A percentile compares a stretch with the other conserved stretches of the same genome.
phyloP scores from a whole-genome alignment of 2,329 filamentous ascomycete genomes.

The Albophoma yamanashiensis region DNA sequence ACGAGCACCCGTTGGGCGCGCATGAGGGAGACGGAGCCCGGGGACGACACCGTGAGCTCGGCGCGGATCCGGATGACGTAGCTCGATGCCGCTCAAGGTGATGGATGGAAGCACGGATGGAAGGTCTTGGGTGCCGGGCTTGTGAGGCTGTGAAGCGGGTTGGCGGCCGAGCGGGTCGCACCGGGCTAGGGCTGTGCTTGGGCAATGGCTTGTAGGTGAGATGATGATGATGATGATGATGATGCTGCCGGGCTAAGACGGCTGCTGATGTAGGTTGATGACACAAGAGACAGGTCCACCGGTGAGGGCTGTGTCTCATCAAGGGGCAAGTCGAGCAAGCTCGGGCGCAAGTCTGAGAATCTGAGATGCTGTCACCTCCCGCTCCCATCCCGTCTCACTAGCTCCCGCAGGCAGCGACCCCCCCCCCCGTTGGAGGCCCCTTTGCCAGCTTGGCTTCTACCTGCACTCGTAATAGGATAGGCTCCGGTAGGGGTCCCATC shows the following conservation, averaged over 20 bases:
- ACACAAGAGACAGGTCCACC: neutral
- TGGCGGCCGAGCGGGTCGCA: neutral
- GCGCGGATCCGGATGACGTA: neutral
- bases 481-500: neutral
- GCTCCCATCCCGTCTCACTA: neutral
- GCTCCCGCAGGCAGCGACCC: neutral
- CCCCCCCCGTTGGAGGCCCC: neutral
- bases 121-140: neutral
- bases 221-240: neutral
- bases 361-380: neutral
- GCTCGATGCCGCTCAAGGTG: neutral
- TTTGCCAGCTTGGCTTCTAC: neutral
- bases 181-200: neutral
- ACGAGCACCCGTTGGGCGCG: conserved; percentile 1
- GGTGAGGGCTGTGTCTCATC: neutral
- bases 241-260: neutral
- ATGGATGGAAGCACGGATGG: neutral
- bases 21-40: neutral
- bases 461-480: no score
- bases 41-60: neutral
- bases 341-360: neutral
- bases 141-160: neutral
- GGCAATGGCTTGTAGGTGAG: neutral
- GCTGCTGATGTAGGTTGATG: neutral
- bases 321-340: neutral